Evolutionary conservation across 2,329 filamentous ascomycete genomes (phyloP), one percentile per base, ranked within the genome.

Genomic region (Torrubiella hemipterigena): DNA sequence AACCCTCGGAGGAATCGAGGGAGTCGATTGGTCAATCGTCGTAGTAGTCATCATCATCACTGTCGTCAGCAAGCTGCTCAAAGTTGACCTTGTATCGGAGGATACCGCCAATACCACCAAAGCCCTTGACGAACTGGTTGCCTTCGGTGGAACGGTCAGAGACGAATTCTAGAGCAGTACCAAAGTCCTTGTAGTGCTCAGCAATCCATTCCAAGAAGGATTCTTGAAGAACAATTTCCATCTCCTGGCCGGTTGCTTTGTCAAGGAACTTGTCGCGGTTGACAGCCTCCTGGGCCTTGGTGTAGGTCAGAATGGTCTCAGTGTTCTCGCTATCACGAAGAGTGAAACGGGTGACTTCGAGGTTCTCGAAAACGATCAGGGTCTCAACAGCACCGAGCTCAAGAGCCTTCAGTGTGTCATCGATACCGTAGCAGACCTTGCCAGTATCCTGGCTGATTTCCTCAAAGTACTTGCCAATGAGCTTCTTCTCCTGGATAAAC

Each of bases 61-160:
- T 87, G 52, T 81, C 71, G 58, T 96, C 91, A 59, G 81, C 81
- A 60, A 98, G 73, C 63, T 98, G 93, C 65, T 98, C 93, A 65
- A 98, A 98, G 70, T 98, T 98, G 70, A 98, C 85, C 70, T 95
- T 95, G 77, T 98, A 98, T 48, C 91, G 86, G 55, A 98, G 77
- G 51, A 98, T 80, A 42, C 89, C 89, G 45, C 91, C 91, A 48
- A 98, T 94, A 53, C 91, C 91, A 78, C 91, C 91, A 54, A 98
- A 98, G 42, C 91, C 91, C 69, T 95, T 96, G 51, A 98, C 91
- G 63, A 98, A 98, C 68, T 98, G 91, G 65, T 98, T 98, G 55
- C 91, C 91, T 65, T 98, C 91, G 38, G 84, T 93, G 38, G 89
- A 96, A 43, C 86, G 81, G 57, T 98, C 93, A 29, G 91, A 95